phyloP scores from a whole-genome alignment of 2,329 filamentous ascomycete species.

The Tolypocladium capitatum region DNA sequence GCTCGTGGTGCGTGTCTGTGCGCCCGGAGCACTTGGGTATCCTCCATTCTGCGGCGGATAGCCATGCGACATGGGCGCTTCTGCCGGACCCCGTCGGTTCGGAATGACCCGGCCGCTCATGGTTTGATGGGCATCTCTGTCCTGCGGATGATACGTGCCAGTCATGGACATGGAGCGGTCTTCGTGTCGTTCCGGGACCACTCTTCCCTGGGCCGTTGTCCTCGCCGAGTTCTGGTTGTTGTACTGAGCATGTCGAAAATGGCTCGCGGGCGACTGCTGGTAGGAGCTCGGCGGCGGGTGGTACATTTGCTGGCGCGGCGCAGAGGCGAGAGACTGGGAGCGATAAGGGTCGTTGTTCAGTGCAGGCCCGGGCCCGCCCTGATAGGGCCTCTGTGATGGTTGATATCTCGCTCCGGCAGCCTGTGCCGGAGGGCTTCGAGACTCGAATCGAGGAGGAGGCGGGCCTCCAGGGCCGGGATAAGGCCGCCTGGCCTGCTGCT shows the following conservation, averaged over 20 bases:
- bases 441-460: conserved; percentile 55
- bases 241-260: conserved; percentile 65
- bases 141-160: conserved; percentile 53
- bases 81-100: conserved; percentile 40
- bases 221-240: conserved; percentile 52
- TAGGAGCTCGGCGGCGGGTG: conserved; percentile 48
- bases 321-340: conserved; percentile 81
- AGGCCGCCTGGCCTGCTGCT: conserved; percentile 27
- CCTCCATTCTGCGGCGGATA: conserved; percentile 21
- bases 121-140: conserved; percentile 73
- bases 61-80: conserved; percentile 23
- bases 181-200: conserved; percentile 83
- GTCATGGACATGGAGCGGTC: conserved; percentile 96
- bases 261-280: conserved; percentile 54
- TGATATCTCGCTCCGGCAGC: conserved; percentile 23
- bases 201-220: conserved; percentile 80
- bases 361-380: conserved; percentile 51
- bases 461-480: conserved; percentile 27
- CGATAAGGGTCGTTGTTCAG: conserved; percentile 77
- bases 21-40: conserved; percentile 34
- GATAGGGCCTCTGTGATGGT: conserved; percentile 45
- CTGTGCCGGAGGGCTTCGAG: conserved; percentile 36
- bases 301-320: conserved; percentile 60
- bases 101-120: conserved; percentile 90
- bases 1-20: conserved; percentile 45